Conservation (phyloP, 257 asterid genomes). For the Jacaranda mimosifolia region DNA sequence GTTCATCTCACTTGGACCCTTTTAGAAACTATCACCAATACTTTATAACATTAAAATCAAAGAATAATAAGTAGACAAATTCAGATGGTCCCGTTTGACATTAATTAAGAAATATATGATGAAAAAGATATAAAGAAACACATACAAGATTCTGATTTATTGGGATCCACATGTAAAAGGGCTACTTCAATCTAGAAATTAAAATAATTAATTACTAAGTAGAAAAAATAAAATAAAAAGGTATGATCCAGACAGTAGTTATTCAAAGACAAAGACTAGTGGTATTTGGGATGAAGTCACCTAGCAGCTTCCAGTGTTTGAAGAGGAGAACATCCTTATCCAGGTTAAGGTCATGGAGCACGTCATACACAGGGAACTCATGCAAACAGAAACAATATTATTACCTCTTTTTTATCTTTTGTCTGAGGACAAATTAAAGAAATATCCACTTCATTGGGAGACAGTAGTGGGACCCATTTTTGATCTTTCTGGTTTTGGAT, state of each 20-base stretch:
- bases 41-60: background rate
- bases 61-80: constrained; percentile 14
- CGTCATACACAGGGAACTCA: constrained; percentile 34
- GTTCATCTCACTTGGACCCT: constrained; percentile 28
- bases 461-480: constrained; percentile 21
- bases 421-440: constrained; percentile 16
- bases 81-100: constrained; percentile 26
- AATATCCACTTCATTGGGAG: constrained; percentile 33
- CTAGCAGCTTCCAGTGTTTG: constrained; percentile 47
- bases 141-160: constrained; percentile 27
- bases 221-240: background rate
- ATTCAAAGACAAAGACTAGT: constrained; percentile 17
- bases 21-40: constrained; percentile 14
- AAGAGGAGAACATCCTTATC: constrained; percentile 38
- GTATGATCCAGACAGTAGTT: constrained; percentile 17
- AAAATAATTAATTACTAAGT: background rate
- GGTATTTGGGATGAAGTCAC: constrained; percentile 37
- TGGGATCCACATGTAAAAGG: constrained; percentile 40
- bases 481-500: background rate
- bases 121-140: background rate
- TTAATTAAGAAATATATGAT: background rate
- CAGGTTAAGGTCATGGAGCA: constrained; percentile 45
- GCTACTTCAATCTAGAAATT: constrained; percentile 9
- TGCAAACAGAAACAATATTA: background rate
- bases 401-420: background rate